Evolutionary conservation across 192 early-diverging fungal genomes (phyloP).

Genomic region (Coemansia umbellata): DNA sequence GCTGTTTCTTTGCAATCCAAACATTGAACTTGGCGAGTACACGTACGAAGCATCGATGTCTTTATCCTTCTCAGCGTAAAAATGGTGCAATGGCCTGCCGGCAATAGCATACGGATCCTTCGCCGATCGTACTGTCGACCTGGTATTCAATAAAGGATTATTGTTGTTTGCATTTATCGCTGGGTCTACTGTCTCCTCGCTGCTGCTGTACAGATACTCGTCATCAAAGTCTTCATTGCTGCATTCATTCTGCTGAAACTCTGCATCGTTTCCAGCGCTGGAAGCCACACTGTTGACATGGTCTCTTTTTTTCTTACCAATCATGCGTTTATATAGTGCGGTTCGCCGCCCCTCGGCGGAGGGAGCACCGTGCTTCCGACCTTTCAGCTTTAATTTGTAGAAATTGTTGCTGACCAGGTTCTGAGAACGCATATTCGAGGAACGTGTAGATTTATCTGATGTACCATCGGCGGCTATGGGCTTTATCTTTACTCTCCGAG

Average conservation of each 20-base stretch:
- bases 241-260: too few species aligned
- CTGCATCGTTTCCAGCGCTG: too few species aligned
- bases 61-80: too few species aligned
- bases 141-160: too few species aligned
- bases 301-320: slow-evolving; percentile 5
- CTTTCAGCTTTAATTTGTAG: slow-evolving; percentile 35
- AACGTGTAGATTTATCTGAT: not conserved
- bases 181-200: too few species aligned
- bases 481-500: slow-evolving; percentile 44
- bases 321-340: slow-evolving; percentile 47
- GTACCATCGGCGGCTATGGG: slow-evolving; percentile 19
- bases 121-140: too few species aligned
- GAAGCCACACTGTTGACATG: too few species aligned
- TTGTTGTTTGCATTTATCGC: too few species aligned
- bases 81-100: too few species aligned
- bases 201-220: too few species aligned
- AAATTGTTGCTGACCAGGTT: slow-evolving; percentile 50
- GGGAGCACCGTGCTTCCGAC: slow-evolving; percentile 22
- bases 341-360: slow-evolving; percentile 36
- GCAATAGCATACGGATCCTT: too few species aligned
- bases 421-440: not conserved
- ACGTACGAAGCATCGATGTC: not conserved
- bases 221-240: too few species aligned
- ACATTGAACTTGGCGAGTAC: not conserved
- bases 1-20: not conserved